Conservation (phyloP, 495 filamentous ascomycete species). For the Penicillium malachiteum region DNA sequence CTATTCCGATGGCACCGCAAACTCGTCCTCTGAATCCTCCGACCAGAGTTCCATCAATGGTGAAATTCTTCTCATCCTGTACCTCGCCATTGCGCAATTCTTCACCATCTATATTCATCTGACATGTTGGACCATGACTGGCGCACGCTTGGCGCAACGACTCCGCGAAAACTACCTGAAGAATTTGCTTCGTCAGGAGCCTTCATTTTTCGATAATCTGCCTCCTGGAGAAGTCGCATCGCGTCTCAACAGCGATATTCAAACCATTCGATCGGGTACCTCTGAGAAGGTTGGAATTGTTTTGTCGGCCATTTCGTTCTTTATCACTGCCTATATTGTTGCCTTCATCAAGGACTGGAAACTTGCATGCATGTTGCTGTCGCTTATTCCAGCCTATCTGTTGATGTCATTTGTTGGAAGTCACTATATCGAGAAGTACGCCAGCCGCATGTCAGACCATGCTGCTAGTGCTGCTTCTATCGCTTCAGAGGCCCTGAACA, state of each 20-base stretch:
- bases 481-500: slow-evolving; percentile 48
- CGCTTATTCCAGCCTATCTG: slow-evolving; percentile 63
- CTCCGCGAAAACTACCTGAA: slow-evolving; percentile 59
- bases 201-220: slow-evolving; percentile 58
- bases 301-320: slow-evolving; percentile 57
- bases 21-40: slow-evolving; percentile 12
- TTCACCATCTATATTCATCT: slow-evolving; percentile 54
- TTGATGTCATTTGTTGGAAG: slow-evolving; percentile 63
- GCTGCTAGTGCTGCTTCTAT: slow-evolving; percentile 49
- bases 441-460: slow-evolving; percentile 50
- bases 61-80: slow-evolving; percentile 62
- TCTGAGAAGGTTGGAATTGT: slow-evolving; percentile 67
- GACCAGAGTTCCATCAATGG: slow-evolving; percentile 49
- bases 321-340: slow-evolving; percentile 62
- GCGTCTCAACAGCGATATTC: slow-evolving; percentile 59
- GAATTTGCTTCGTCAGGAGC: slow-evolving; percentile 58
- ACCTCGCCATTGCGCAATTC: slow-evolving; percentile 62
- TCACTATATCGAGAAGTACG: slow-evolving; percentile 59
- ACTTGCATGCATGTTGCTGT: slow-evolving; percentile 46
- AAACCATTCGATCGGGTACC: slow-evolving; percentile 60
- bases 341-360: slow-evolving; percentile 58
- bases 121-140: slow-evolving; percentile 59
- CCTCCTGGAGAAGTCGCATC: slow-evolving; percentile 61
- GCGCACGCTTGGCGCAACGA: slow-evolving; percentile 60
- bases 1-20: slow-evolving; percentile 21